Base-by-base conservation (phyloP, 2,329 filamentous ascomycete genomes). In the Fusarium marasasianum region DNA sequence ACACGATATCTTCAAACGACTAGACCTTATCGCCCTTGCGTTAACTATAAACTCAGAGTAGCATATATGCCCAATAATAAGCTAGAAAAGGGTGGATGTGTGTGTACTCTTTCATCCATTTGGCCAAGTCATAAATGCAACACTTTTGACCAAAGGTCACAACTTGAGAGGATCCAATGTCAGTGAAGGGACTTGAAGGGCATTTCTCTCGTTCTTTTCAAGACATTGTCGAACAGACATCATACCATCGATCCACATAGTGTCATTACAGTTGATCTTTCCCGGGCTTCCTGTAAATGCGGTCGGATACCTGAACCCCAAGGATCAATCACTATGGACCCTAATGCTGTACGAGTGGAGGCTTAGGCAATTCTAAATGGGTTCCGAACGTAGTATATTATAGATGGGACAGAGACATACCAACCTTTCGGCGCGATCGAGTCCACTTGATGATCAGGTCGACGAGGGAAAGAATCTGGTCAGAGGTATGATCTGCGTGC, bases 401-500 rank as follows among this genome's bases (percentile, higher is more conserved):
- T 8, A 57, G 31, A 38, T 31, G 24, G 10, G 24, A 45, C 1
- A 8, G 1, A 33, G 14, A 2, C 1, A 1, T 38, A 6, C 9
- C 12, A 22, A 4, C 24, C 8, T 17, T 62, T 26, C 7, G 15
- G n/a, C 40, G 31, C 12, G 59, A 17, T 11, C 40, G 22, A 63
- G 33, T 9, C 51, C 59, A 63, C 10, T 40, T 40, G 1, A 45
- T 3, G 2, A 63, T 38, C 2, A 38, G 14, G 9, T 40, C 9
- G 0, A 45, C 51, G 1, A 47, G 9, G 3, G 33, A 40, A 1
- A 40, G 12, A 40, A 47, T 57, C 10, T 63, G 33, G 1, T 47
- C 41, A 4, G 33, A 5, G 2, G 51, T 57, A 5, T 63, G 59
- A 40, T 47, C 40, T 3, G 59, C 12, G 29, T 63, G 59, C 12